Base-by-base conservation (phyloP, 164 flowering plant genomes). In the Akebia trifoliata region DNA sequence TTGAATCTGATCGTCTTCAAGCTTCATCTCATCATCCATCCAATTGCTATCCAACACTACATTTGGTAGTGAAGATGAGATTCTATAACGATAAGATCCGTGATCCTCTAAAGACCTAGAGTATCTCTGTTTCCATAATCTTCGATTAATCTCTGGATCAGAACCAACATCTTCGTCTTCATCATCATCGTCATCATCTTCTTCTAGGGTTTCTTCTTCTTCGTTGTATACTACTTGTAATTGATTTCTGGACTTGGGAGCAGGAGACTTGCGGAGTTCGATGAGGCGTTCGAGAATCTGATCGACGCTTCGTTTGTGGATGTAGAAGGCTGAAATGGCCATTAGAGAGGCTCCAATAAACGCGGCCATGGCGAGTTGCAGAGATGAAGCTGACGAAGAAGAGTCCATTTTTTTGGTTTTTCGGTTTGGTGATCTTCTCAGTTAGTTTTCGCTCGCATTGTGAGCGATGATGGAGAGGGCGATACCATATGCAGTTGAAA, bases 341-440 rank as follows among this genome's bases (percentile, higher is more conserved):
- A 83, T 73, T 0, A 83, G 38, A 2, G 93, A 86, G 9, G 93
- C 93, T 21, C 93, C 93, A 53, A 81, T 62, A 2, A 86, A 52
- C 0, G 93, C 88, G 48, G 93, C 93, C 74, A 86, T 62, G 51
- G 81, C 84, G 3, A 86, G 58, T 20, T 86, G 87, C n/a, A 75
- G 37, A 18, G 81, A 46, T 35, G 79, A 60, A 0, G 62, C 35
- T 7, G 74, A 42, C 3, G 64, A 34, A 24, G 62, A 29, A 50
- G 54, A 50, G 6, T 50, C 54, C 54, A 50, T 50, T 8, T 50
- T 1, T 18, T 6, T 2, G 28, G 3, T 2, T 9, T 10, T 29
- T 1, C n/a, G 17, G 12, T 15, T 39, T 4, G n/a, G 17, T 39
- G 17, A 18, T 15, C 43, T 39, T 1, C 15, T 39, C 43, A 39